Base-by-base conservation (phyloP, 306 rosid genomes). In the Vigna nakashimae region DNA sequence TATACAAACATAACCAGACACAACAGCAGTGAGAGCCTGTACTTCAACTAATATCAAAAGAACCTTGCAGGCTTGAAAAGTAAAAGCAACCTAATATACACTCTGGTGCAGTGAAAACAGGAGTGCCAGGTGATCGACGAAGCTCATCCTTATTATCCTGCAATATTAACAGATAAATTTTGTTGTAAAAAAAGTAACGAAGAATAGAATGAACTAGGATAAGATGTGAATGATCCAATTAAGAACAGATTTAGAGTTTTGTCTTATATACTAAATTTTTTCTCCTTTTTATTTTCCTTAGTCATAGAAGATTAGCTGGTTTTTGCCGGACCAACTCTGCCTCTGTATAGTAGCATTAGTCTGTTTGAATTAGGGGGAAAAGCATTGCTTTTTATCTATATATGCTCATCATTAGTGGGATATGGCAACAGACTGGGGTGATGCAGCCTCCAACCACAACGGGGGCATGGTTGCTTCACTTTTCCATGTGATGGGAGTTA, bases 101-200 rank as follows among this genome's bases (percentile, higher is more conserved):
- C 80, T 96, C 99, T 20, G 99, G 98, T 79, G 99, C 99, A 52
- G 99, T 96, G 86, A 96, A 96, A 86, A 96, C 99, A 56, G 99
- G 99, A 85, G 99, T 96, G 48, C 99, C 99, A 6, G 99, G 99
- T 75, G 99, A 96, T 42, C 99, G 91, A 10, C 99, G 98, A 73
- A 96, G 97, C 77, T 88, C 90, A 56, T 96, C 99, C 73, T 91
- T 89, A 43, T 89, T 93, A 88, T 92, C 97, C 99, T 96, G 84
- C 88, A 87, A 56, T 82, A 86, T 51, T 71, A 72, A 77, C 62
- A 52, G 2, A 6, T 43, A 55, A 59, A 65, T 28, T 5, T 20
- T 66, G 18, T 42, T 38, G 71, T 8, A 43, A 1, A 5, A 34
- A 5, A 45, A 22, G 20, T 67, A 22, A 7, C 40, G 73, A 22